Evolutionary conservation across 2,329 filamentous ascomycete genomes (phyloP), one percentile per base, ranked within the genome.

Genomic region (Colletotrichum lupini): DNA sequence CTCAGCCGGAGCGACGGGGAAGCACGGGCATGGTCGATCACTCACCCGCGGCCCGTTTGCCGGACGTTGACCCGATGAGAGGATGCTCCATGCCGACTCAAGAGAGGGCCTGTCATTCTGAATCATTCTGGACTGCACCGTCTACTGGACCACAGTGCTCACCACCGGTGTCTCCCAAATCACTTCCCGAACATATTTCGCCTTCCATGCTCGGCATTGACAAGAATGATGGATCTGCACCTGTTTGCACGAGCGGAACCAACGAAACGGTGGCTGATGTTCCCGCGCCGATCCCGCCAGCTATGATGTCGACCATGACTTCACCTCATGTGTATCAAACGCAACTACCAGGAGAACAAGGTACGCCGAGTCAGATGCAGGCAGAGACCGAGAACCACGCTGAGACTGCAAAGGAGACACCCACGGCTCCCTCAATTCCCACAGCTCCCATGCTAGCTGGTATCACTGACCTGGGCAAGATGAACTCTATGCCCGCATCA

Each of bases 81-180:
- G 80, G 80, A 6, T 76, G 80, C 2, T 84, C 82, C 8, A 77
- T 83, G 42, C 82, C 82, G 6, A 77, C 77, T 4, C 72, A 83
- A 14, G 80, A 82, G 49, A 82, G 78, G 19, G 83, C 81, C 52
- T 72, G 68, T 14, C 78, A 83, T 35, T 74, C 80, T 26, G 71
- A 65, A 3, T 68, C 56, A 9, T 68, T 76, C 14, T 74, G 72
- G 57, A 75, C 67, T 4, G 68, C 70, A 52, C 72, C 72, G 7
- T 37, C 70, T 5, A 72, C 58, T 12, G 76, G 79, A 59, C 75
- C 76, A 7, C 71, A 74, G 5, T 77, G 77, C 63, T 80, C 82
- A 9, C 81, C 81, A 5, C 79, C 80, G 9, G 77, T 85, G 7
- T 84, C 82, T 6, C 83, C 82, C 6, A 84, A 80, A 62, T 79